Conservation (phyloP, 257 asterid species). For the Nicotiana knightiana region DNA sequence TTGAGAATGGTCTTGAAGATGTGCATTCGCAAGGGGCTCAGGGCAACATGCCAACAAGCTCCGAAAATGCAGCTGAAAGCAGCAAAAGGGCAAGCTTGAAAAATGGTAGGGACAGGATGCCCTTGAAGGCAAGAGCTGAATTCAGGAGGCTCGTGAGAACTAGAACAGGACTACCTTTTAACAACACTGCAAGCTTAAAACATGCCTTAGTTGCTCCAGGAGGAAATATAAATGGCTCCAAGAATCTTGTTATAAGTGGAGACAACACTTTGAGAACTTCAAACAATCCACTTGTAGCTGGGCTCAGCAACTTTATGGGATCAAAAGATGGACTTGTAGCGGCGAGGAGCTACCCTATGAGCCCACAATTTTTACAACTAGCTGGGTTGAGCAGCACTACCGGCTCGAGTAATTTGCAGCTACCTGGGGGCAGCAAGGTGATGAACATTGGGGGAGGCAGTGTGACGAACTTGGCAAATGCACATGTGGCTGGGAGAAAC, state of each 20-base stretch:
- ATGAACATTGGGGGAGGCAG: background rate
- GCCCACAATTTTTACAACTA: background rate
- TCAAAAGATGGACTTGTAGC: background rate
- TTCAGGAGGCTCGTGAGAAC: background rate
- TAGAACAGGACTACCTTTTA: background rate
- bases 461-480: background rate
- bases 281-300: constrained; percentile 1
- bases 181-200: constrained; percentile 2
- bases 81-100: background rate
- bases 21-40: constrained; percentile 7
- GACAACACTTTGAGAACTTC: background rate
- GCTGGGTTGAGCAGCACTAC: background rate
- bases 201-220: background rate
- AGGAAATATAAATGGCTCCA: background rate
- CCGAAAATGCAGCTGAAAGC: background rate
- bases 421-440: constrained; percentile 1
- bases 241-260: background rate
- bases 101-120: background rate
- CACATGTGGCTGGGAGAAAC: background rate
- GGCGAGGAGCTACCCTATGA: background rate
- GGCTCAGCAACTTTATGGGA: background rate
- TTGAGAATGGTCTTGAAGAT: constrained; percentile 16
- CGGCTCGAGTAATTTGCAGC: background rate
- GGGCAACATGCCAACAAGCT: background rate
- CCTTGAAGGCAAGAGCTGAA: background rate